Evolutionary conservation across 169 alveolate genomes (phyloP).

Genomic region (Eimeria brunetti): DNA sequence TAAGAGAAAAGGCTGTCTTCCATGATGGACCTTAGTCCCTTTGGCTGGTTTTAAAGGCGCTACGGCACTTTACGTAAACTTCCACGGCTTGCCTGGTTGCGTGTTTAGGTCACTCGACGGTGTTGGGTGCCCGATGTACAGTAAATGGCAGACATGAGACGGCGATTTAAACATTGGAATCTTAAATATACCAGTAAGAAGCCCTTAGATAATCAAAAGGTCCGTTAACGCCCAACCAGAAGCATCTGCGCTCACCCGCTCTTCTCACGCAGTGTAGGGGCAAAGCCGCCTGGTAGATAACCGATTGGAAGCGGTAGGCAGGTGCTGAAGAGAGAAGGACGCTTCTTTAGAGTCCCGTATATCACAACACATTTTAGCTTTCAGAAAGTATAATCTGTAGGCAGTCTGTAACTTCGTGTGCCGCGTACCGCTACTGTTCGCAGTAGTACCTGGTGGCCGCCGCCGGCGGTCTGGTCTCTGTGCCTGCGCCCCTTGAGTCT

Average conservation of each 20-base stretch:
- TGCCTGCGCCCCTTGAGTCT: constrained; percentile 9
- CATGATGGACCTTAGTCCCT: neutral
- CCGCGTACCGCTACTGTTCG: constrained; percentile 10
- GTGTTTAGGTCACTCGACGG: neutral
- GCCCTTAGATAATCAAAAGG: neutral
- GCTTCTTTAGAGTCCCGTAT: neutral
- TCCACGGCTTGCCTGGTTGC: neutral
- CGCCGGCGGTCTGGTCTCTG: constrained; percentile 49
- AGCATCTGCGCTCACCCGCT: neutral
- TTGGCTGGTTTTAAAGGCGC: neutral
- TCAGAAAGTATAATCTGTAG: neutral
- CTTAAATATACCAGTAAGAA: neutral
- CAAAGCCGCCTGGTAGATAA: neutral
- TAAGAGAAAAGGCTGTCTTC: neutral
- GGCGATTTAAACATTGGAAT: neutral
- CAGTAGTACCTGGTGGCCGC: neutral
- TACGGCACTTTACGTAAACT: neutral
- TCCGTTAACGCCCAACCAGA: neutral
- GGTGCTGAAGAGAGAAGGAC: neutral
- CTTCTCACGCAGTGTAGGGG: neutral
- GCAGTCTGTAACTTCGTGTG: neutral
- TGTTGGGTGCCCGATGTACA: neutral
- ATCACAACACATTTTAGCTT: neutral
- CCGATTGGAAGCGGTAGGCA: neutral
- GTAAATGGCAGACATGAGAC: neutral